A percentile compares a stretch with the other conserved stretches of the same genome.
Conservation (phyloP, 78 protist genomes). For the Polysphondylium violaceum region DNA sequence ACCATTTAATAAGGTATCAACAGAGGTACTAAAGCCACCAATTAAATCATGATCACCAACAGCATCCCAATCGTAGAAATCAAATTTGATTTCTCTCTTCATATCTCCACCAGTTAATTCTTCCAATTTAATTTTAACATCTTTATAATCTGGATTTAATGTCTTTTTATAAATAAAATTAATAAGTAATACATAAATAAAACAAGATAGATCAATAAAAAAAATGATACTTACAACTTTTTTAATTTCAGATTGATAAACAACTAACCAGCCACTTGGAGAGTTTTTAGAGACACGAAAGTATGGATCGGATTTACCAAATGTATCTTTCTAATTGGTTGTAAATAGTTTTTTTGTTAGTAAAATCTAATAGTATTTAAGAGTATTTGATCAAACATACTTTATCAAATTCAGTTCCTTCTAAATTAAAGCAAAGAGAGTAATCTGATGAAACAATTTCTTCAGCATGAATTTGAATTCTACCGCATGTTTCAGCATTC, state of each 20-base stretch:
- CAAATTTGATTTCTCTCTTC: slow-evolving; percentile 32
- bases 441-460: neutral
- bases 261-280: neutral
- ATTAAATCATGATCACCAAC: slow-evolving; percentile 80
- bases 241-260: slow-evolving; percentile 62
- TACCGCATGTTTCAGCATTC: slow-evolving; percentile 1
- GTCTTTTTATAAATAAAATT: no score
- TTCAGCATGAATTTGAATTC: slow-evolving; percentile 43
- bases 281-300: neutral
- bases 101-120: neutral
- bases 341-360: neutral
- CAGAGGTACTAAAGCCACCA: slow-evolving; percentile 37
- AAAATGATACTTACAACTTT: no score
- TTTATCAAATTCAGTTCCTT: slow-evolving; percentile 29
- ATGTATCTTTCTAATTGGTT: neutral
- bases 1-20: neutral
- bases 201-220: no score
- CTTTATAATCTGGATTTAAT: slow-evolving; percentile 70
- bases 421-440: neutral
- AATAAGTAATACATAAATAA: no score
- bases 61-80: slow-evolving; percentile 81
- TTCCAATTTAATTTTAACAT: neutral
- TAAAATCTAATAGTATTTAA: no score
- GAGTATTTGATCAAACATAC: neutral
- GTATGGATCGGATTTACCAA: slow-evolving; percentile 85